Evolutionary conservation across 140 eudicot species (phyloP).

Genomic region (Ambrosia hybrid): DNA sequence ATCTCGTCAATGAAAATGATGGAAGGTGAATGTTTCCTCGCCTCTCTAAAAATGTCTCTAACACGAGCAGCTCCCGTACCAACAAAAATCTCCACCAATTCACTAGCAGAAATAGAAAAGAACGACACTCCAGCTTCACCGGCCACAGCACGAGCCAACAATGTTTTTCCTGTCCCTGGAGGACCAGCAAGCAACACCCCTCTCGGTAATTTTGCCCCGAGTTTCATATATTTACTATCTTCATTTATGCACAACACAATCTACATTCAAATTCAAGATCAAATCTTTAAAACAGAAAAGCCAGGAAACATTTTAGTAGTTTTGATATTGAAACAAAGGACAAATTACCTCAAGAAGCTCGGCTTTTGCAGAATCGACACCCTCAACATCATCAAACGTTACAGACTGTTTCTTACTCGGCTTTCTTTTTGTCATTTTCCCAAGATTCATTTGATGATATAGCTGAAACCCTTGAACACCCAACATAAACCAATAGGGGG

Average conservation of each 20-base stretch:
- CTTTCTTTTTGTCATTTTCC: constrained; percentile 38
- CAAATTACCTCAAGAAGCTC: constrained; percentile 43
- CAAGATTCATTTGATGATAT: constrained; percentile 25
- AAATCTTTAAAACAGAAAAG: not conserved
- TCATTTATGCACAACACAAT: constrained; percentile 38
- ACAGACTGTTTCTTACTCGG: constrained; percentile 36
- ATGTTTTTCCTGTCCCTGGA: constrained; percentile 57
- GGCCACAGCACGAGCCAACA: constrained; percentile 60
- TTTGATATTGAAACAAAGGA: not conserved
- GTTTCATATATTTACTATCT: constrained; percentile 41
- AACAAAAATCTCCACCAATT: constrained; percentile 61
- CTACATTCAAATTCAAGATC: constrained; percentile 18
- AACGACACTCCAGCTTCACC: constrained; percentile 65
- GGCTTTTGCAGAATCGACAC: constrained; percentile 43
- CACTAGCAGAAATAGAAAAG: constrained; percentile 58
- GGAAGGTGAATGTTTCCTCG: constrained; percentile 56
- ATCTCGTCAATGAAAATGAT: constrained; percentile 60
- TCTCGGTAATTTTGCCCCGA: constrained; percentile 48
- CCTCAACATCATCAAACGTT: constrained; percentile 42
- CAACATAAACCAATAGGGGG: constrained; percentile 43
- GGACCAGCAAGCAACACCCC: constrained; percentile 60
- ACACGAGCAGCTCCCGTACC: constrained; percentile 61
- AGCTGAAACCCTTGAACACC: constrained; percentile 35
- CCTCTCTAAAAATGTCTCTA: constrained; percentile 49
- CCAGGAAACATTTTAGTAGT: not conserved